phyloP scores from a whole-genome alignment of 1,284 basidiomycete genomes.

The Naganishia liquefaciens region DNA sequence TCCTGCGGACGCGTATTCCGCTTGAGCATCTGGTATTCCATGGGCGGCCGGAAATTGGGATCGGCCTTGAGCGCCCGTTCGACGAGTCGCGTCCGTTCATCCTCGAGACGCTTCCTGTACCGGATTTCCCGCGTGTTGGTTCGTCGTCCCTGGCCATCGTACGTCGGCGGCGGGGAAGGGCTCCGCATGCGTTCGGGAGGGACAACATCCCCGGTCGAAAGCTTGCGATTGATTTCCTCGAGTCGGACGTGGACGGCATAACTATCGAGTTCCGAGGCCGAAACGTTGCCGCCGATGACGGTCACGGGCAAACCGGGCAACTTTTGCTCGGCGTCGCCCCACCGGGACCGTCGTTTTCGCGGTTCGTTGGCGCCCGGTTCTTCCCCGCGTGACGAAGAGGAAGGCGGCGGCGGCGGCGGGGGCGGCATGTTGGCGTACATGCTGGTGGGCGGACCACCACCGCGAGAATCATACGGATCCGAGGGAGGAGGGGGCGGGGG shows the following conservation, averaged over 20 bases:
- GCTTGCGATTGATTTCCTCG: constrained; percentile 95
- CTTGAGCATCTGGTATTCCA: constrained; percentile 80
- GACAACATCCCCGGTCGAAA: constrained; percentile 89
- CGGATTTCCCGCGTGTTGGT: constrained; percentile 98
- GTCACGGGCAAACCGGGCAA: constrained; percentile 83
- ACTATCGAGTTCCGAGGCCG: constrained; percentile 88
- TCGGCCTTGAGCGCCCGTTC: constrained; percentile 97
- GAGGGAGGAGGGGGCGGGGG: constrained; percentile 63
- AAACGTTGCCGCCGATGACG: constrained; percentile 87
- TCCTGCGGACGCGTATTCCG: constrained; percentile 87
- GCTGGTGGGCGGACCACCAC: constrained; percentile 49
- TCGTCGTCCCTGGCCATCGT: constrained; percentile 93
- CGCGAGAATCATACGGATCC: constrained; percentile 54
- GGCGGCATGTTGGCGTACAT: constrained; percentile 38
- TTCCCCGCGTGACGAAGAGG: constrained; percentile 31
- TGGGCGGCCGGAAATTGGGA: constrained; percentile 93
- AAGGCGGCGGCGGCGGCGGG: constrained; percentile 28
- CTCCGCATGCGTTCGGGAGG: constrained; percentile 94
- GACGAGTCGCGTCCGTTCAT: constrained; percentile 89
- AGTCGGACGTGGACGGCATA: constrained; percentile 91
- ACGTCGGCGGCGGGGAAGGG: constrained; percentile 93
- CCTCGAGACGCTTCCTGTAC: constrained; percentile 96
- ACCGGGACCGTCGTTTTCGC: constrained; percentile 89
- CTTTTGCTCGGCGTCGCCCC: constrained; percentile 80
- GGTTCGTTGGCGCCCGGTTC: constrained; percentile 69